Evolutionary conservation across 345 rosid species (phyloP).

Genomic region (Hypericum perforatum): DNA sequence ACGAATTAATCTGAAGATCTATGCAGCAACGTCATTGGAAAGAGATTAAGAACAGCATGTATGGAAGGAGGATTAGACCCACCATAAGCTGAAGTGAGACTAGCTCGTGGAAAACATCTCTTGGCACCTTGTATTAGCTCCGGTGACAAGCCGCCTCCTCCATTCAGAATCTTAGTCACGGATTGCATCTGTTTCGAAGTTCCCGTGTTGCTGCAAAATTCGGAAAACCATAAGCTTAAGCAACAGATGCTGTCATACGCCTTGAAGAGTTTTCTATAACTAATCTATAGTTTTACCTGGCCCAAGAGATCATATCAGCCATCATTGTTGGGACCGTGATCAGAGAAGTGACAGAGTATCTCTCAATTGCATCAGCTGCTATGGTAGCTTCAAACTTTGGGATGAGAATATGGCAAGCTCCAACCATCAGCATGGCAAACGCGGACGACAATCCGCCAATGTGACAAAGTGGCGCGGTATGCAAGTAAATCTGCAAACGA

Average conservation of each 20-base stretch:
- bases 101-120: slow-evolving; percentile 49
- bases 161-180: slow-evolving; percentile 66
- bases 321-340: slow-evolving; percentile 77
- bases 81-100: slow-evolving; percentile 75
- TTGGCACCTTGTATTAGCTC: slow-evolving; percentile 38
- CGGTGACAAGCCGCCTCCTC: slow-evolving; percentile 68
- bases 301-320: slow-evolving; percentile 46
- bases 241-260: no score
- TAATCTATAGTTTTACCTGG: slow-evolving; percentile 28
- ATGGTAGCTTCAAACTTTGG: slow-evolving; percentile 62
- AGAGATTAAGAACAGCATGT: neutral
- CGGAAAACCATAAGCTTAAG: slow-evolving; percentile 4
- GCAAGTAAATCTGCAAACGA: slow-evolving; percentile 67
- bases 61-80: slow-evolving; percentile 13
- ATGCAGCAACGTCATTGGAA: neutral
- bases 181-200: slow-evolving; percentile 28
- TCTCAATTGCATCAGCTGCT: slow-evolving; percentile 48
- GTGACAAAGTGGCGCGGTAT: slow-evolving; percentile 72
- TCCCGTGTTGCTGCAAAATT: slow-evolving; percentile 31
- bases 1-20: no score
- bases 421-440: slow-evolving; percentile 81
- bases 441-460: slow-evolving; percentile 87
- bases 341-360: slow-evolving; percentile 54
- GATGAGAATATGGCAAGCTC: slow-evolving; percentile 62
- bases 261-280: no score